Base-by-base conservation (phyloP, 768 basidiomycete genomes). In the Xanthoconium purpureum region DNA sequence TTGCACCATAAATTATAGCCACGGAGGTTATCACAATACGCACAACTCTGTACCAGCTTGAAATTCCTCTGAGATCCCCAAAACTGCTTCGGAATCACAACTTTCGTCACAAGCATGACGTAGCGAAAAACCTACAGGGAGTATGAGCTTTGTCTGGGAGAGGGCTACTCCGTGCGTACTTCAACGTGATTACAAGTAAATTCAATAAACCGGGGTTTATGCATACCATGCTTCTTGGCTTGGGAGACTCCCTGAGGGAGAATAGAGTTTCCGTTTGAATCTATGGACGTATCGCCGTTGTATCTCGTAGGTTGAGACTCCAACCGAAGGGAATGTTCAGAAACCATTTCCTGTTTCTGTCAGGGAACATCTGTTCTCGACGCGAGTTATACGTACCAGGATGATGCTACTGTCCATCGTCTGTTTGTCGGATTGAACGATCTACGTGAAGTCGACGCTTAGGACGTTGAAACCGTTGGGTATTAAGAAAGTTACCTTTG, bases 31-130 rank as follows among this genome's bases (percentile, higher is more conserved):
- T 35, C 37, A 12, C 32, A 51, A 44, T 43, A 71, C 81, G 61
- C 64, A 93, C 91, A 75, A 37, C 72, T 64, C 55, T 83, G 74
- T 17, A 91, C 70, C 9, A 83, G 57, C 51, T 81, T 76, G 44
- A 84, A 79, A 64, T 98, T 98, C 39, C 58, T 69, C 36, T 75
- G 67, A 20, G 80, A 84, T 12, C 94, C 94, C 92, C 94, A 95
- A 57, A 95, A 81, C 14, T 76, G 74, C 32, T 80, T 79, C 3
- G 91, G 91, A 51, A 95, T 85, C 15, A 94, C 83, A 9, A 77
- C 64, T 56, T 84, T 82, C 1, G 90, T 88, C 37, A 88, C 75
- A 4, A 83, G 66, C 5, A 75, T 73, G 11, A 83, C 82, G 71
- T 84, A 95, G 24, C 83, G 79, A 63, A 78, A 85, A 29, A 95